phyloP scores from a whole-genome alignment of 2,329 filamentous ascomycete species.

The Blastomyces emzantsi region DNA sequence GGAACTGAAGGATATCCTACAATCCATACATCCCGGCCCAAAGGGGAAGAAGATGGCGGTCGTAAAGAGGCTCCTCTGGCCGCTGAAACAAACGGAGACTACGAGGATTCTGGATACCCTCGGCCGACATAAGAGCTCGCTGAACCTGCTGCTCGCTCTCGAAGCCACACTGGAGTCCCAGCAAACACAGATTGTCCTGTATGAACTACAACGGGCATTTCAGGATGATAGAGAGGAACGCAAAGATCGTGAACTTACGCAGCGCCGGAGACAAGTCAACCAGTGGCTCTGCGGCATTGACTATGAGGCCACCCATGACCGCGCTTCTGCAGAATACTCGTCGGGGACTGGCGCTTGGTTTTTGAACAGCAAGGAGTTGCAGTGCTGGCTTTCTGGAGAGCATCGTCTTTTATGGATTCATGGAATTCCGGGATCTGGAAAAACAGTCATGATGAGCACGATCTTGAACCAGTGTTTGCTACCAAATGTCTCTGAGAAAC shows the following conservation, averaged over 20 bases:
- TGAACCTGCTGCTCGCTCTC: slow-evolving; percentile 3
- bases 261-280: background rate
- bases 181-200: slow-evolving; percentile 5
- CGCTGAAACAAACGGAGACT: slow-evolving; percentile 4
- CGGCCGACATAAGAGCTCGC: slow-evolving; percentile 2
- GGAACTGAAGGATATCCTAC: slow-evolving; percentile 1
- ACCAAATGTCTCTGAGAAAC: background rate
- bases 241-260: background rate
- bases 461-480: slow-evolving; percentile 9
- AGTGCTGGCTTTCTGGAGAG: background rate
- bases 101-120: background rate
- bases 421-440: slow-evolving; percentile 8
- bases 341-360: slow-evolving; percentile 3
- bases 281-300: slow-evolving; percentile 6
- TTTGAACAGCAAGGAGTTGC: slow-evolving; percentile 1
- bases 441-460: slow-evolving; percentile 7
- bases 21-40: background rate
- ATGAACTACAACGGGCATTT: slow-evolving; percentile 5
- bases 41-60: background rate
- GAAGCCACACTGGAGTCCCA: slow-evolving; percentile 5
- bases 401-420: slow-evolving; percentile 6
- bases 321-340: slow-evolving; percentile 3
- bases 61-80: slow-evolving; percentile 6
- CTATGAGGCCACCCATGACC: slow-evolving; percentile 6
- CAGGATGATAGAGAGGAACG: slow-evolving; percentile 4